phyloP scores from a whole-genome alignment of 352 stramenopile genomes.

The Phytophthora pluvialis region DNA sequence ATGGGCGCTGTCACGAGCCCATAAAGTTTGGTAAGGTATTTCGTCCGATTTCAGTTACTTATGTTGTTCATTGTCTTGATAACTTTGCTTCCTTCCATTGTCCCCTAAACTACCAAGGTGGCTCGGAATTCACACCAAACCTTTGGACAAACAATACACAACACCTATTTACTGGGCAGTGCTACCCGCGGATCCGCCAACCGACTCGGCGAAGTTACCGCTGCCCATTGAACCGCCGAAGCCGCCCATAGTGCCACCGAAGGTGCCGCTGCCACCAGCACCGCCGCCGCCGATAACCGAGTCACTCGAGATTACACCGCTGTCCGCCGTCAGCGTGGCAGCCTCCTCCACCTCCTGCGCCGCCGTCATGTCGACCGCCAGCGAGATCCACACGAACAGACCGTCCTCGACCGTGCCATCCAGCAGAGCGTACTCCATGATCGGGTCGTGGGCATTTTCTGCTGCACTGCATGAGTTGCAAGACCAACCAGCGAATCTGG shows the following conservation, averaged over 20 bases:
- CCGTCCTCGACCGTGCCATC: constrained; percentile 9
- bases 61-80: too few relatives aligned
- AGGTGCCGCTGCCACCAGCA: too few relatives aligned
- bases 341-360: constrained; percentile 19
- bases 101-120: background rate
- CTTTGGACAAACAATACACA: background rate
- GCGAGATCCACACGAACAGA: constrained; percentile 32
- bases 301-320: constrained; percentile 23
- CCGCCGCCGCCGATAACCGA: constrained; percentile 20
- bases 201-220: constrained; percentile 13
- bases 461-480: too few relatives aligned
- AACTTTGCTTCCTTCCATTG: background rate
- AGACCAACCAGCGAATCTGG: too few relatives aligned
- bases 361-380: constrained; percentile 31
- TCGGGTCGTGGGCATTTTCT: too few relatives aligned
- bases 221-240: constrained; percentile 20
- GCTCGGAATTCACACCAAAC: too few relatives aligned
- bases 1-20: too few relatives aligned
- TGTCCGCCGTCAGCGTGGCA: constrained; percentile 16
- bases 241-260: constrained; percentile 24
- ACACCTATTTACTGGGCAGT: background rate
- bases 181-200: constrained; percentile 8
- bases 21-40: too few relatives aligned
- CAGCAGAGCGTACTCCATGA: constrained; percentile 19
- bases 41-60: too few relatives aligned